A percentile compares a stretch with the other conserved stretches of the same genome.
These are phyloP conservation scores for Rhypophila decipiens DNA, from an alignment of 495 filamentous ascomycete genomes.

Conservation along the genomic window DNA sequence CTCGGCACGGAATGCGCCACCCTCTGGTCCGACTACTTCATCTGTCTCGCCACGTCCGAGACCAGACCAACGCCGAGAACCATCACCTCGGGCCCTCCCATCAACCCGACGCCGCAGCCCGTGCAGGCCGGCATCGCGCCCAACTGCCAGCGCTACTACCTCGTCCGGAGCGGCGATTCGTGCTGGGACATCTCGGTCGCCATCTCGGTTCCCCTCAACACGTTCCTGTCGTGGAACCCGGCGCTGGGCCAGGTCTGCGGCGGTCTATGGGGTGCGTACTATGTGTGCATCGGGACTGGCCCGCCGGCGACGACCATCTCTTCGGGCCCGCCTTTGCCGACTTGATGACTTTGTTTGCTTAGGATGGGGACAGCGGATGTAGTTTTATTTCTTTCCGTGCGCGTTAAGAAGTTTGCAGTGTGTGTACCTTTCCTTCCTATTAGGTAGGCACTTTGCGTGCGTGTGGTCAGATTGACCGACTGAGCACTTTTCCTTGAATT, in stretches of 20 bases:
- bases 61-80: neutral
- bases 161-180: neutral
- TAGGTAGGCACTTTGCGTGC: no score
- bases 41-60: neutral
- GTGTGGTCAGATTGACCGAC: no score
- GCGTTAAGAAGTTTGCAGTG: no score
- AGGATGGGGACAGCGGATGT: no score
- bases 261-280: constrained; percentile 6
- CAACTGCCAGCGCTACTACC: constrained; percentile 3
- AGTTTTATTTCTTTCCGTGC: no score
- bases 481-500: no score
- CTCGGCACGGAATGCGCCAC: neutral
- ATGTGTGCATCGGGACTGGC: constrained; percentile 6
- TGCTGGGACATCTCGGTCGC: constrained; percentile 7
- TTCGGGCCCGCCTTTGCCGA: neutral
- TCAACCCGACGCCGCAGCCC: constrained; percentile 2
- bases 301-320: neutral
- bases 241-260: constrained; percentile 10
- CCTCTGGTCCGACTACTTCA: neutral
- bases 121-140: neutral
- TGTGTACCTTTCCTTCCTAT: no score
- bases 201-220: neutral
- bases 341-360: constrained; percentile 3
- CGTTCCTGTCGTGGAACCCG: constrained; percentile 18
- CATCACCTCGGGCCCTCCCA: neutral